Base-by-base conservation (phyloP, 495 filamentous ascomycete species). In the Lophiostoma macrostomum region DNA sequence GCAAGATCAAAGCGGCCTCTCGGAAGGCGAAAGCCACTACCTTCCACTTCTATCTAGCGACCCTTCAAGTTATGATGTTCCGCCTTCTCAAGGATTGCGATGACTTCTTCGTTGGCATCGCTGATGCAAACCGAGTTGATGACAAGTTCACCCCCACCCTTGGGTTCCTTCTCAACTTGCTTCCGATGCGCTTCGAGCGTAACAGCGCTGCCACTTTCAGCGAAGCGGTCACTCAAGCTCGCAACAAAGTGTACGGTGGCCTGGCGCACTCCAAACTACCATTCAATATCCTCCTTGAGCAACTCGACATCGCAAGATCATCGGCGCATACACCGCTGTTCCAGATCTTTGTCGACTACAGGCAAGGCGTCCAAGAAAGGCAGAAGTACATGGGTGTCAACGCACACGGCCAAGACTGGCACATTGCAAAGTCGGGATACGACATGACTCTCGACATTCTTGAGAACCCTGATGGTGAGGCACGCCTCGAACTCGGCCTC, bases 1-100 rank as follows among this genome's bases (percentile, higher is more conserved):
- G 11, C 4, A 44, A 49, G 32, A 5, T 49, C 29, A 49, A 49
- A 32, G 10, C 1, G 27, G 3, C 38, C 22, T 27, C 41, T 3
- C 41, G 41, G 6, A 32, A 32, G 29, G 3, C 7, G 2, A 3
- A 18, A 5, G 14, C 11, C 3, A 50, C 47, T 6, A 14, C 3
- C 20, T 39, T 50, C 34, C 47, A 50, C 20, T 22, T 40, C 19
- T 40, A 50, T 31, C 35, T 50, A 8, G 24, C 47, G 4, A 16
- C 23, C 29, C n/a, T 50, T 16, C 19, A 40, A n/a, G 19, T 16
- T 7, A 13, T 50, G 3, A 3, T 40, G 1, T 39, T 18, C 8
- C 32, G 34, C 3, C 22, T 50, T n/a, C 19, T 20, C 7, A 36
- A 50, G 1, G 23, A 39, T n/a, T 4, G 1, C 8, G 34, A 27